Evolutionary conservation across 108 stramenopile species (phyloP), one percentile per base, ranked within the genome.

Genomic region (Cyclotella choctawhatcheeana): DNA sequence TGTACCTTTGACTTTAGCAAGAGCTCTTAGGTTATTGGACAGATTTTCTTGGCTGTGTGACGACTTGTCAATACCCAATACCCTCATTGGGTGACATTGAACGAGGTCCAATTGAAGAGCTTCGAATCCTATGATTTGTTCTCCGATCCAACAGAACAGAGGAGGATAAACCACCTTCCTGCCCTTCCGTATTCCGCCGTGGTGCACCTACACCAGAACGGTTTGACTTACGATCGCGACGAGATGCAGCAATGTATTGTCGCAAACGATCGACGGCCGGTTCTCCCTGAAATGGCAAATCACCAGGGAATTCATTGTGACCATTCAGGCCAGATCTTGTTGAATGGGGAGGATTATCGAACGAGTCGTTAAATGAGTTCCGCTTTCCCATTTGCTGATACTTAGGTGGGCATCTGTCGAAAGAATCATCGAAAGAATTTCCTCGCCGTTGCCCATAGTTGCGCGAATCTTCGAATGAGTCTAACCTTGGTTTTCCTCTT

Each of bases 381-480:
- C n/a, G n/a, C n/a, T n/a, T n/a, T n/a, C n/a, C n/a, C n/a, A n/a
- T n/a, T n/a, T n/a, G n/a, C n/a, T n/a, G n/a, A n/a, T n/a, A n/a
- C 17, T 18, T 14, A 2, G 56, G 10, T 32, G 31, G 29, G 1
- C 16, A 1, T 8, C 51, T 24, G 3, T 58, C 56, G 32, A 58
- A 58, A 5, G 56, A 58, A 30, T 58, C 56, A 14, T 58, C 32
- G 56, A 58, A 32, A 14, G 56, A 58, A 25, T 58, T 58, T 31
- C 56, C 10, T 31, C 55, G 12, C 29, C 29, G 29, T 12, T 8
- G 27, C 12, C 14, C 14, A 30, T 12, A 13, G 30, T 30, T 56
- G 12, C 10, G 5, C 29, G 30, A 30, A 30, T 56, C 55, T 16
- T 30, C 29, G 0, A 56, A 56, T 1, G 55, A 56, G 12, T 56